Conservation (phyloP, 495 filamentous ascomycete species). For the Penicillium dipodomyicola region DNA sequence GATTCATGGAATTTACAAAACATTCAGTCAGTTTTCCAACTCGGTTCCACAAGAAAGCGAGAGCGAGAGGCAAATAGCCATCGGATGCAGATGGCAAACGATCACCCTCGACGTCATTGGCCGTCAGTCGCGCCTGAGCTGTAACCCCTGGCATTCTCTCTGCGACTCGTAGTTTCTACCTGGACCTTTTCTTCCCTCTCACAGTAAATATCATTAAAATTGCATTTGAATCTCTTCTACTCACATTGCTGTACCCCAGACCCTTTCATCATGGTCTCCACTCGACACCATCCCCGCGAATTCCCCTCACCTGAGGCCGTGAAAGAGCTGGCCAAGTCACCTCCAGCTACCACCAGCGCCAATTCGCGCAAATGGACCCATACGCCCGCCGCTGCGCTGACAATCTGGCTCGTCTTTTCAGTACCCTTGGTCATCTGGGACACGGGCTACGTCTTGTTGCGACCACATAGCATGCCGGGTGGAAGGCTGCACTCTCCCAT, state of each 20-base stretch:
- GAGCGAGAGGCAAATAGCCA: constrained; percentile 2
- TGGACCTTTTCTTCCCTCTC: not conserved
- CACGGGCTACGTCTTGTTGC: constrained; percentile 72
- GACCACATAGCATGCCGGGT: constrained; percentile 81
- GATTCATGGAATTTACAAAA: not conserved
- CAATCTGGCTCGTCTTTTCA: constrained; percentile 76
- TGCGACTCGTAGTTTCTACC: not conserved
- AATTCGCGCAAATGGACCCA: constrained; percentile 57
- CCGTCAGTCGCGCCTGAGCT: constrained; percentile 21
- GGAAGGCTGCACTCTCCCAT: constrained; percentile 71
- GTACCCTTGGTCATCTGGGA: constrained; percentile 85
- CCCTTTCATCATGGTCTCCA: constrained; percentile 47
- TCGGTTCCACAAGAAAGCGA: not conserved
- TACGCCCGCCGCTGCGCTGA: constrained; percentile 60
- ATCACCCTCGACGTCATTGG: constrained; percentile 31
- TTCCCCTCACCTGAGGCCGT: constrained; percentile 41
- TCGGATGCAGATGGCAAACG: constrained; percentile 17
- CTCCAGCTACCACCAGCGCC: constrained; percentile 28
- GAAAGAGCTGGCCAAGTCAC: constrained; percentile 27
- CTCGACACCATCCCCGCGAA: constrained; percentile 49
- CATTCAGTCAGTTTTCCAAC: not conserved
- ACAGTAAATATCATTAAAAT: not conserved
- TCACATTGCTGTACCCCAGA: not conserved
- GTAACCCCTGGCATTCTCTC: constrained; percentile 10
- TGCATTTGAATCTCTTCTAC: not conserved